Evolutionary conservation across 257 asterid genomes (phyloP), one percentile per base, ranked within the genome.

Genomic region (Fraxinus anomala): DNA sequence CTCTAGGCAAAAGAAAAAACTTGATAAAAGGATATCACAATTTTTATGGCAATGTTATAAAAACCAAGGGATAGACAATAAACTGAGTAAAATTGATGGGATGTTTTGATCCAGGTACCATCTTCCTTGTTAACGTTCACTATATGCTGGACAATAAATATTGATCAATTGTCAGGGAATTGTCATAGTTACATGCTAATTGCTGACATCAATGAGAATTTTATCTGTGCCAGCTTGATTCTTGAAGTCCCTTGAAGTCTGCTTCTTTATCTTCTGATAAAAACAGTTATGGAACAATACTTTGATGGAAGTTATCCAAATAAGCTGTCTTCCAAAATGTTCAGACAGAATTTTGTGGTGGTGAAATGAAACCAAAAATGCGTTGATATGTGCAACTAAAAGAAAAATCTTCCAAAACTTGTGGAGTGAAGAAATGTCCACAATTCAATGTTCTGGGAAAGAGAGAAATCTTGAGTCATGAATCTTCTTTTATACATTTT

Each of bases 221-320:
- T 19, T 30, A 28, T 75, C 28, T 8, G 40, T 33, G 51, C 23
- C 76, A n/a, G 42, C 17, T 69, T 51, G 40, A 28, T 47, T 56
- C 68, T 59, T 73, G 67, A 34, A 49, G 14, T 11, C 63, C 37
- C 12, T 73, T 73, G 44, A 51, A 17, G 44, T 73, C 68, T 31
- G 6, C 8, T 47, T 14, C 6, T 28, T 59, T 59, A 44, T 51
- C 19, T 17, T 51, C 23, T 51, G 9, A 17, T 69, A 69, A 54
- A 70, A 70, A 9, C 33, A 11, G 30, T 0, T 8, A 71, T 42
- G 13, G 66, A 36, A 40, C 49, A 47, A 72, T 13, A 28, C 11
- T 70, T 14, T 51, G 24, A 31, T 12, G 47, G 30, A 6, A 26
- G 68, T 56, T 54, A 30, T 70, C 61, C 33, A 28, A 49, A 77